Percentiles rank a stretch among this genome's conserved stretches.
Evolutionary conservation across 2,329 filamentous ascomycete genomes (phyloP).

Genomic region (Fonsecaea multimorphosa): DNA sequence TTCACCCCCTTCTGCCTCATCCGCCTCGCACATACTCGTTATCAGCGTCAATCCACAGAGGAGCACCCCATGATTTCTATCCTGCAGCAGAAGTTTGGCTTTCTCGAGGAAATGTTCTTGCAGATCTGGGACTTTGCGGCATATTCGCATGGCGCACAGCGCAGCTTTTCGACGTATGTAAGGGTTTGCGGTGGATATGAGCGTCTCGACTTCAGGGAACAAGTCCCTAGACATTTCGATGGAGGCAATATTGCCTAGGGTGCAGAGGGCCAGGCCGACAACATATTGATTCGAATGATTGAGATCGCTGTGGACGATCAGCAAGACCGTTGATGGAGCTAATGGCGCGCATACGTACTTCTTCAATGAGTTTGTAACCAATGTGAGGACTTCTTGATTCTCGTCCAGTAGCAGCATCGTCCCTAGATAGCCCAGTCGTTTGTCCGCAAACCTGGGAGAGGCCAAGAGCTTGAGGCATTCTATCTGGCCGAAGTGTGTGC

Average conservation of each 20-base stretch:
- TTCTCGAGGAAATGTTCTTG: conserved; percentile 98
- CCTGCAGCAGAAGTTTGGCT: conserved; percentile 82
- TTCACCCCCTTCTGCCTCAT: conserved; percentile 84
- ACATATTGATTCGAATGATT: conserved; percentile 99
- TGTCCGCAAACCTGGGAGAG: conserved; percentile 96
- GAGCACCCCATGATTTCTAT: conserved; percentile 94
- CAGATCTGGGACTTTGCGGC: conserved; percentile 93
- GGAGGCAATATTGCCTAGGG: conserved; percentile 95
- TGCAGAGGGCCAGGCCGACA: conserved; percentile 93
- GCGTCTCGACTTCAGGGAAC: conserved; percentile 91
- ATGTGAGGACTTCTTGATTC: conserved; percentile 95
- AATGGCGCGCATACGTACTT: conserved; percentile 66
- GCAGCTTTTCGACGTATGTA: conserved; percentile 97
- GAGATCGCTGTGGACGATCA: conserved; percentile 73
- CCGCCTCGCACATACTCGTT: conserved; percentile 89
- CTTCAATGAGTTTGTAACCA: conserved; percentile 97
- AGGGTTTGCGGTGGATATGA: conserved; percentile 92
- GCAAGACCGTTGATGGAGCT: conserved; percentile 28
- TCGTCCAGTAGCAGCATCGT: conserved; percentile 96
- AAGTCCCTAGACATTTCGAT: conserved; percentile 98
- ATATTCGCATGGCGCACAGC: conserved; percentile 98
- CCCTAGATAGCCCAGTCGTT: conserved; percentile 91
- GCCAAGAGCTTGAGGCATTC: conserved; percentile 97
- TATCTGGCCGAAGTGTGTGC: conserved; percentile 98
- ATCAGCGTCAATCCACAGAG: conserved; percentile 91